Evolutionary conservation across 345 rosid genomes (phyloP).

Genomic region (Garcia nutans): DNA sequence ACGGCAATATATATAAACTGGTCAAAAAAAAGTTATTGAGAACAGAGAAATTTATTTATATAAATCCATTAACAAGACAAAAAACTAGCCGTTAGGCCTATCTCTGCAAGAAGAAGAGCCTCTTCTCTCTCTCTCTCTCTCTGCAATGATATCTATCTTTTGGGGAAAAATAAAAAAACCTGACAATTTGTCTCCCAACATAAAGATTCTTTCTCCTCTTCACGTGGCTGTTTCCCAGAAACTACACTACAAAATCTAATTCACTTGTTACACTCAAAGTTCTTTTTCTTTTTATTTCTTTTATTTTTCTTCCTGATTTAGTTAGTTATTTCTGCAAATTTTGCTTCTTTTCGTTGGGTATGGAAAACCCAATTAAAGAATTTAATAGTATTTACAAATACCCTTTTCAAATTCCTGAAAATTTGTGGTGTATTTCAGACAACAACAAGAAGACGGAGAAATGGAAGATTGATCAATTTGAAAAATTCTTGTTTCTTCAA

Average conservation of each 20-base stretch:
- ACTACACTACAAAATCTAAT: slow-evolving; percentile 43
- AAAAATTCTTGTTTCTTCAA: slow-evolving; percentile 2
- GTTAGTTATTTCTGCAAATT: neutral
- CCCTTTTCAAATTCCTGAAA: slow-evolving; percentile 19
- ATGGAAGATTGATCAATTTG: slow-evolving; percentile 12
- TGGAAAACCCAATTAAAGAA: slow-evolving; percentile 10
- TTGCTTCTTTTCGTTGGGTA: neutral
- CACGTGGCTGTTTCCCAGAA: slow-evolving; percentile 41
- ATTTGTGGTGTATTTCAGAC: slow-evolving; percentile 22
- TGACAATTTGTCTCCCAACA: slow-evolving; percentile 26
- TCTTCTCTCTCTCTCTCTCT: neutral
- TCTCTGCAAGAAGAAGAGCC: neutral
- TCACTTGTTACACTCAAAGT: slow-evolving; percentile 3
- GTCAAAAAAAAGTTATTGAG: slow-evolving; percentile 1
- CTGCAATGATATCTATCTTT: neutral
- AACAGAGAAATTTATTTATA: neutral
- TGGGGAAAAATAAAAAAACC: neutral
- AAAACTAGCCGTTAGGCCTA: slow-evolving; percentile 25
- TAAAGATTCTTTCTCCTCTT: slow-evolving; percentile 43
- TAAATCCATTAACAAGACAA: neutral
- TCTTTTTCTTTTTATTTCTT: neutral
- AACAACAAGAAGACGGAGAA: slow-evolving; percentile 26
- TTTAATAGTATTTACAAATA: neutral
- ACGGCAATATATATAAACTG: neutral
- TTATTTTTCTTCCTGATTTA: neutral